Percentiles rank a stretch among this genome's conserved stretches.
These are phyloP conservation scores for Penicillium sp. DNA, from an alignment of 2,329 filamentous ascomycete species.

Conservation along the genomic window DNA sequence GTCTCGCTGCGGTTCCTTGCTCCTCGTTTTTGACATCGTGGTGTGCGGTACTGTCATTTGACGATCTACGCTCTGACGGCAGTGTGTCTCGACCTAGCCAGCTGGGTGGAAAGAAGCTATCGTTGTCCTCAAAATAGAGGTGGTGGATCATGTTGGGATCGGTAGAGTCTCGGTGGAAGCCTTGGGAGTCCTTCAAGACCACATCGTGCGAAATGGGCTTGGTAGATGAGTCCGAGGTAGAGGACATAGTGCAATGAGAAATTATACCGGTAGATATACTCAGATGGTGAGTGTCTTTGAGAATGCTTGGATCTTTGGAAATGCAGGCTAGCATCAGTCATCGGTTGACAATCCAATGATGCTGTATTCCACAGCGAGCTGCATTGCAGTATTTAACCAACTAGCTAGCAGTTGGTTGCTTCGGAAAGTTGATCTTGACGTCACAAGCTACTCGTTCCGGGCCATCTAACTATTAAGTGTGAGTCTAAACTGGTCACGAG, in stretches of 20 bases:
- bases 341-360: too few species aligned
- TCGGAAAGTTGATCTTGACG: neutral
- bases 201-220: neutral
- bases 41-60: slow-evolving; percentile 9
- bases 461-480: too few species aligned
- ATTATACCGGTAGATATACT: neutral
- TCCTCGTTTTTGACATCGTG: slow-evolving; percentile 2
- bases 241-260: slow-evolving; percentile 4
- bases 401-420: too few species aligned
- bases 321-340: too few species aligned
- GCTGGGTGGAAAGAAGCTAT: slow-evolving; percentile 34
- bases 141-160: slow-evolving; percentile 30
- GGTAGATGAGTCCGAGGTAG: neutral
- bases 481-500: too few species aligned
- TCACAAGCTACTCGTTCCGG: neutral
- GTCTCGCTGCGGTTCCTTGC: neutral
- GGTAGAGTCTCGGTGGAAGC: slow-evolving; percentile 3
- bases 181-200: slow-evolving; percentile 1
- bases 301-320: too few species aligned
- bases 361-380: too few species aligned
- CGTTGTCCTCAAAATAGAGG: slow-evolving; percentile 38
- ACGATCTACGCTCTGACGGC: slow-evolving; percentile 4
- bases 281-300: neutral
- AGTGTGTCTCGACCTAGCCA: slow-evolving; percentile 25
- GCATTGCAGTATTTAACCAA: too few species aligned